These are phyloP conservation scores for Nakaseomyces kungkrabaensis DNA, from an alignment of 1,139 yeast genomes.

Conservation along the genomic window DNA sequence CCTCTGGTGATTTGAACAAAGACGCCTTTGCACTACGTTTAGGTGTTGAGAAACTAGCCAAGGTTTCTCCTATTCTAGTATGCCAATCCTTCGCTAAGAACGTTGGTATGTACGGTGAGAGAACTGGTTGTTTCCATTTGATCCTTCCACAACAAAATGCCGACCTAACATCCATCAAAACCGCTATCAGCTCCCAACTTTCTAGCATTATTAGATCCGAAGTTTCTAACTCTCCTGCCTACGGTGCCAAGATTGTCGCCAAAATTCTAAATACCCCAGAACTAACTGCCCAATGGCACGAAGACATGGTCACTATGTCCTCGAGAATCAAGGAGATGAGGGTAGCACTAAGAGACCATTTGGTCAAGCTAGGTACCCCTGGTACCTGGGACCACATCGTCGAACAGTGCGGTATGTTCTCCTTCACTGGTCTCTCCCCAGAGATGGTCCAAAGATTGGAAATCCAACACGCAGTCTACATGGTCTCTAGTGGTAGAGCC, in stretches of 20 bases:
- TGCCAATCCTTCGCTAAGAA: conserved; percentile 97
- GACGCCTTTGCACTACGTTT: conserved; percentile 85
- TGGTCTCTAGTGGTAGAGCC: conserved; percentile 81
- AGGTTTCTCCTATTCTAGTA: conserved; percentile 47
- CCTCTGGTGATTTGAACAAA: conserved; percentile 72
- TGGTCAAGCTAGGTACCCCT: conserved; percentile 63
- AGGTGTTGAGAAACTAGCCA: conserved; percentile 48
- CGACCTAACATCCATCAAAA: conserved; percentile 30
- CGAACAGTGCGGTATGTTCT: conserved; percentile 92
- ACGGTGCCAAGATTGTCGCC: conserved; percentile 89
- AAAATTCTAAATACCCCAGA: conserved; percentile 57
- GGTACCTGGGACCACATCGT: conserved; percentile 93
- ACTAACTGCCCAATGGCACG: conserved; percentile 72
- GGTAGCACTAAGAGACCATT: conserved; percentile 47
- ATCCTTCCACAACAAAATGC: conserved; percentile 34
- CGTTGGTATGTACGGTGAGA: conserved; percentile 96
- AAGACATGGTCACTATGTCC: conserved; percentile 82
- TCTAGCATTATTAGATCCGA: conserved; percentile 72
- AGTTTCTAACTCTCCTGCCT: conserved; percentile 89
- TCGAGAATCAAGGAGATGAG: conserved; percentile 78
- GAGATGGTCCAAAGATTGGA: conserved; percentile 79
- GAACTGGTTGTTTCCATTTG: conserved; percentile 87
- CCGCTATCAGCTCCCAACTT: conserved; percentile 64
- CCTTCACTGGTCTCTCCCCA: conserved; percentile 75
- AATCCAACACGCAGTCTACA: conserved; percentile 64